These are phyloP conservation scores for Flaveria bidentis DNA, from an alignment of 129 eudicot species.

Conservation along the genomic window DNA sequence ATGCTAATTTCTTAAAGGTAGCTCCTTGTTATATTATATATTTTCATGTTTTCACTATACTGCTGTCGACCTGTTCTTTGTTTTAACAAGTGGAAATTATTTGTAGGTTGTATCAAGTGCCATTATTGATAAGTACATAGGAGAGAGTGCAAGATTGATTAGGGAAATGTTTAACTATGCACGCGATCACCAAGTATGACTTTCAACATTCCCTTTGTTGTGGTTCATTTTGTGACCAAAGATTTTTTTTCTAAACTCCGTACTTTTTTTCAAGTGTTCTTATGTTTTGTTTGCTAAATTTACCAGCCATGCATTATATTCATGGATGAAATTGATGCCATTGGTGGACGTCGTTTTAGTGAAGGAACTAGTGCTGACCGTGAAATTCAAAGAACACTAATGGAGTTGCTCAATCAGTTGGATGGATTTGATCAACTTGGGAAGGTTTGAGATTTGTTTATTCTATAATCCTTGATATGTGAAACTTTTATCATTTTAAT, in stretches of 20 bases:
- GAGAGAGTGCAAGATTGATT: constrained; percentile 96
- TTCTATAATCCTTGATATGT: background rate
- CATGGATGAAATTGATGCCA: constrained; percentile 75
- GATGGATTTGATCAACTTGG: constrained; percentile 99
- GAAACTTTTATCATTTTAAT: background rate
- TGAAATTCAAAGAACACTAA: constrained; percentile 95
- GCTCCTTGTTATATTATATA: background rate
- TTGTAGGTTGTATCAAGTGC: constrained; percentile 97
- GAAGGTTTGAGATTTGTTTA: constrained; percentile 50
- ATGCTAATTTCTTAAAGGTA: constrained; percentile 93
- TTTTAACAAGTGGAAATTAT: background rate
- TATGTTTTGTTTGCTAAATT: constrained; percentile 10
- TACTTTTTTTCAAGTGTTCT: background rate
- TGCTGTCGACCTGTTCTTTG: background rate
- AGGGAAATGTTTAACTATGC: constrained; percentile 98
- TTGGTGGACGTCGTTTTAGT: constrained; percentile 98
- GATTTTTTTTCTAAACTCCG: background rate
- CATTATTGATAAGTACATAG: constrained; percentile 92
- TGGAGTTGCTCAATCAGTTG: constrained; percentile 94
- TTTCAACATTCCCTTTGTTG: background rate
- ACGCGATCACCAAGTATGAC: constrained; percentile 90
- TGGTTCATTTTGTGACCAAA: background rate
- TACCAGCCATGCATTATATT: constrained; percentile 19
- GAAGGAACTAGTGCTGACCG: constrained; percentile 99
- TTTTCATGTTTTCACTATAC: background rate